Conservation (phyloP, 768 basidiomycete genomes). For the Boletus rubropictus region DNA sequence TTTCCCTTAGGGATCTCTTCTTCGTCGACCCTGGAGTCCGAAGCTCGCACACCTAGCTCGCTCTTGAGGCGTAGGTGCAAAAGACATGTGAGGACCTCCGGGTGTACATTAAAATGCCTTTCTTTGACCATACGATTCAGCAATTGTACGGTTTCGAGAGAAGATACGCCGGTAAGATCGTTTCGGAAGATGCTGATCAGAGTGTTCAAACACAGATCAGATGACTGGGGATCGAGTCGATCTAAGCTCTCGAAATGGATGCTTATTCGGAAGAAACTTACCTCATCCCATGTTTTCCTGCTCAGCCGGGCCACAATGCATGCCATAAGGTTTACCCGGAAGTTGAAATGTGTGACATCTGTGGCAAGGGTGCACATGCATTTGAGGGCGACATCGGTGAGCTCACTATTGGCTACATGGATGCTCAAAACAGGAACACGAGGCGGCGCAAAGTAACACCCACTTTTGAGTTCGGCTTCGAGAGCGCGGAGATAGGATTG, state of each 20-base stretch:
- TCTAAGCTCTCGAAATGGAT: conserved; percentile 4
- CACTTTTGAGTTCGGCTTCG: conserved; percentile 82
- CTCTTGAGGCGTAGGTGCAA: conserved; percentile 80
- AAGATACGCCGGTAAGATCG: conserved; percentile 75
- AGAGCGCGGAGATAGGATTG: conserved; percentile 82
- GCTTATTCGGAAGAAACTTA: conserved; percentile 33
- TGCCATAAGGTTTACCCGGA: conserved; percentile 86
- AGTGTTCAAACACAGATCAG: conserved; percentile 78
- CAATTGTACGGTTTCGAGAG: conserved; percentile 84
- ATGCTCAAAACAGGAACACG: conserved; percentile 17
- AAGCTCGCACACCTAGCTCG: conserved; percentile 78
- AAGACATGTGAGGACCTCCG: conserved; percentile 80
- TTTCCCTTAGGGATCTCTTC: conserved; percentile 41
- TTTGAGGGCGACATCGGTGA: conserved; percentile 66
- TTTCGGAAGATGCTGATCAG: conserved; percentile 77
- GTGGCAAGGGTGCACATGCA: conserved; percentile 84
- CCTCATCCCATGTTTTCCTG: conserved; percentile 84
- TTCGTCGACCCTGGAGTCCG: conserved; percentile 60
- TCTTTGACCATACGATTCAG: conserved; percentile 97
- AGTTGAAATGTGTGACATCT: conserved; percentile 94
- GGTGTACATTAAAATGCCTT: conserved; percentile 81
- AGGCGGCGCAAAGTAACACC: conserved; percentile 14
- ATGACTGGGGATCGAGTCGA: conserved; percentile 48
- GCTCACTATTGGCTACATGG: conserved; percentile 52
- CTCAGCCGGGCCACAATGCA: conserved; percentile 79